phyloP scores from a whole-genome alignment of 257 asterid species.

The Craterostigma plantagineum region DNA sequence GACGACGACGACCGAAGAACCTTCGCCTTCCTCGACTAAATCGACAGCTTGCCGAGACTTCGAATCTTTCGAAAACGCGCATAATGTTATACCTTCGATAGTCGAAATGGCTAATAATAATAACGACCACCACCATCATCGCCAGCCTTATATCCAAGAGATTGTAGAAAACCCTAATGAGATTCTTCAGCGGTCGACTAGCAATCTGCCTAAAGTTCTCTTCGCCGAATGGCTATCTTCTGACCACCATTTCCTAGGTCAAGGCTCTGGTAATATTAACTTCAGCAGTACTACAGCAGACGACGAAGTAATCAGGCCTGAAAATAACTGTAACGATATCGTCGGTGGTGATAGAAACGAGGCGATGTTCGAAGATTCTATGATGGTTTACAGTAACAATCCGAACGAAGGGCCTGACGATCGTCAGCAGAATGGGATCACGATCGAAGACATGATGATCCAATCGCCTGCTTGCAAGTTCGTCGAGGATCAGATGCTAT shows the following conservation, averaged over 20 bases:
- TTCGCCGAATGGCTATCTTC: conserved; percentile 80
- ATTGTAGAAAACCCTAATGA: conserved; percentile 6
- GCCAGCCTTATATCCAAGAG: too few relatives aligned
- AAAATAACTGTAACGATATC: too few relatives aligned
- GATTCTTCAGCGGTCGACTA: conserved; percentile 7
- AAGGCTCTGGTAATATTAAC: conserved; percentile 8
- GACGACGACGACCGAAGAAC: too few relatives aligned
- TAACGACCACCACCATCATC: too few relatives aligned
- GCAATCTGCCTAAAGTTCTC: conserved; percentile 39
- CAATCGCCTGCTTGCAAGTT: conserved; percentile 24
- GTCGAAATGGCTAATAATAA: too few relatives aligned
- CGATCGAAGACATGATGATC: conserved; percentile 7
- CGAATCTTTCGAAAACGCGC: conserved; percentile 17
- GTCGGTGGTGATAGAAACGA: conserved; percentile 2
- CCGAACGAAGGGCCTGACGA: too few relatives aligned
- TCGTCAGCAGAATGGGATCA: too few relatives aligned
- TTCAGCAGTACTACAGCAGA: conserved; percentile 4
- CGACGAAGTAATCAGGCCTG: background rate
- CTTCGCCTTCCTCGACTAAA: too few relatives aligned
- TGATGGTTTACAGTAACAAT: too few relatives aligned
- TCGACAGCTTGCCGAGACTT: too few relatives aligned
- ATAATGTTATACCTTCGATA: background rate
- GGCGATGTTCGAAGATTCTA: conserved; percentile 17
- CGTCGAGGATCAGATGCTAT: conserved; percentile 27
- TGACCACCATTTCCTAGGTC: conserved; percentile 25